Evolutionary conservation across 169 alveolate genomes (phyloP), one percentile per base, ranked within the genome.

Genomic region (Sarcocystis neurona): DNA sequence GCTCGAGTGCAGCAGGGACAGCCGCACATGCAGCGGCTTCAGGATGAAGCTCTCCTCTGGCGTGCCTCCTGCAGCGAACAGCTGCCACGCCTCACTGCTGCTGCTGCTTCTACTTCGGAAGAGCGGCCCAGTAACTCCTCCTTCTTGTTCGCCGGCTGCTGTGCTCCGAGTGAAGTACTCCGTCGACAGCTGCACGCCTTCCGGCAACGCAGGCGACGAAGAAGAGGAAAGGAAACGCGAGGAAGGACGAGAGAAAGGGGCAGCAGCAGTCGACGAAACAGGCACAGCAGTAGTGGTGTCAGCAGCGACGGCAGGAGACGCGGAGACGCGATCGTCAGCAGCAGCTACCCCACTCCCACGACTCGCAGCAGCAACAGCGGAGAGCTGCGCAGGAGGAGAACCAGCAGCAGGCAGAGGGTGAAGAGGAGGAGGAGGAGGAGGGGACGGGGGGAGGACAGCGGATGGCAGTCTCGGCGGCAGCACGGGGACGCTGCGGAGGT

Each of bases 11-110:
- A 85, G 88, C 46, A 88, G 91, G 30, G 92, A 85, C 41, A 90
- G 63, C 34, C 90, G 91, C 77, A 91, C 50, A 47, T 85, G 92
- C 89, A 89, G 89, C 46, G 93, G 94, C 92, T 93, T 88, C 80
- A 87, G 77, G 48, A 94, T 80, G 72, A 92, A 94, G 87, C 68
- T 74, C 23, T 18, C 20, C 75, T 63, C 75, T 1, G 75, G 2
- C 20, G 32, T n/a, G 44, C 46, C 46, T 41, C 46, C 75, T 41
- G 43, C 6, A n/a, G 32, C 27, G 43, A 63, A 63, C 41, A 43
- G 44, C 75, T 48, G 82, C 10, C 47, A 6, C 3, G 12, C 47
- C 18, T 53, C 63, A 10, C 63, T 53, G 63, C n/a, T 53, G 63
- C 63, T 20, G 63, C n/a, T 53, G 63, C 63, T 53, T 10, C 63